Conservation (phyloP, 1,139 yeast genomes). For the Tardiomyces digboiensis region DNA sequence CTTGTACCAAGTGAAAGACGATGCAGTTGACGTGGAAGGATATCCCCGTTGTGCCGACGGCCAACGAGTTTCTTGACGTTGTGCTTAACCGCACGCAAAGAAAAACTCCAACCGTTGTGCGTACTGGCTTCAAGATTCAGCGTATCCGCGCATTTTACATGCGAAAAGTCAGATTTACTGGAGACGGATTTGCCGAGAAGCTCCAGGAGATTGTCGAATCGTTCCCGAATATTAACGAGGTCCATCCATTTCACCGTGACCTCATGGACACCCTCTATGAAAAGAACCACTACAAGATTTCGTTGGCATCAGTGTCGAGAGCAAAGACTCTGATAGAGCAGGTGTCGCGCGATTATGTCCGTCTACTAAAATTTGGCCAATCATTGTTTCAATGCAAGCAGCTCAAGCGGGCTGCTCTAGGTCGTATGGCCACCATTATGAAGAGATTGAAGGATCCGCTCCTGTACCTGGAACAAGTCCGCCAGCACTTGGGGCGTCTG, state of each 20-base stretch:
- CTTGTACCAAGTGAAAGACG: too few species aligned
- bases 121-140: constrained; percentile 94
- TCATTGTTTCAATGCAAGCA: constrained; percentile 97
- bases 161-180: constrained; percentile 94
- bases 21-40: constrained; percentile 99
- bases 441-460: constrained; percentile 94
- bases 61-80: constrained; percentile 92
- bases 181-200: constrained; percentile 93
- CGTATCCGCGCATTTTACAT: constrained; percentile 97
- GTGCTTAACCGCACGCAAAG: constrained; percentile 96
- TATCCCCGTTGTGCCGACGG: constrained; percentile 87
- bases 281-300: constrained; percentile 95
- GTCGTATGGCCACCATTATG: constrained; percentile 98
- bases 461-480: constrained; percentile 89
- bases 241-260: constrained; percentile 98
- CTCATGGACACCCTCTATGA: constrained; percentile 96
- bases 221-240: constrained; percentile 94
- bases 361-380: constrained; percentile 94
- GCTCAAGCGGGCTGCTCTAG: constrained; percentile 95
- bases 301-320: constrained; percentile 90
- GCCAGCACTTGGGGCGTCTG: constrained; percentile 97
- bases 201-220: constrained; percentile 76
- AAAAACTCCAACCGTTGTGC: constrained; percentile 95
- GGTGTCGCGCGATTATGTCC: constrained; percentile 88
- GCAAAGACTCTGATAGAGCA: constrained; percentile 94